These are phyloP conservation scores for Lactifluus piperatus DNA, from an alignment of 768 basidiomycete species.

Conservation along the genomic window DNA sequence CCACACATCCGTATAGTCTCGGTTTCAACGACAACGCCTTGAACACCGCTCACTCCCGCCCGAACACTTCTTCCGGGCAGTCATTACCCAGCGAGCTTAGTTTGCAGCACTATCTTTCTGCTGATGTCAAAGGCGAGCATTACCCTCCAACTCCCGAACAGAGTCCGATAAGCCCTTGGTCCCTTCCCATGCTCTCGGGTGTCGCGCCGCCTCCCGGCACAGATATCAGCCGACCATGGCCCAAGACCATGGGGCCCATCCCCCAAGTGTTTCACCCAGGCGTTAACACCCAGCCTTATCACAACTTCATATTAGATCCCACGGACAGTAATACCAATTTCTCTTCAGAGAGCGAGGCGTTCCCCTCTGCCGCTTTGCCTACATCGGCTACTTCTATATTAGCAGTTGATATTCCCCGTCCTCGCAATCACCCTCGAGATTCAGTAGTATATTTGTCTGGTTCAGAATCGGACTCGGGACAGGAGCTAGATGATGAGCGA, in stretches of 20 bases:
- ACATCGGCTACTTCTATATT: conserved; percentile 1
- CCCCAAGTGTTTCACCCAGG: conserved; percentile 1
- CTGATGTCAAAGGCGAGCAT: background rate
- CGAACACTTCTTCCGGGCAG: background rate
- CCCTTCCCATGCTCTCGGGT: background rate
- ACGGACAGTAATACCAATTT: background rate
- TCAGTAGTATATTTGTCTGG: conserved; percentile 5
- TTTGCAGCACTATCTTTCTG: background rate
- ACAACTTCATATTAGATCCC: background rate
- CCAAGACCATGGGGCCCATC: background rate
- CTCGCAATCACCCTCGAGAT: background rate
- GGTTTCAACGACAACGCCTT: background rate
- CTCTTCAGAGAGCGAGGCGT: background rate
- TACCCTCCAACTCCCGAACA: background rate
- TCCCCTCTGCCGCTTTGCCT: background rate
- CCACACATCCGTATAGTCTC: conserved; percentile 1
- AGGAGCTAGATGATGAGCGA: conserved; percentile 9
- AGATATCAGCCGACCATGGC: background rate
- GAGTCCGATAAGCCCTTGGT: background rate
- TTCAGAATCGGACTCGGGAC: conserved; percentile 13
- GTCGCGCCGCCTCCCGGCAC: background rate
- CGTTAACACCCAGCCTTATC: background rate
- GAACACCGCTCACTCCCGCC: background rate
- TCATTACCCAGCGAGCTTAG: background rate
- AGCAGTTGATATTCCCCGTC: background rate